These are phyloP conservation scores for Calonectria crousiana DNA, from an alignment of 2,329 filamentous ascomycete genomes.

Conservation along the genomic window DNA sequence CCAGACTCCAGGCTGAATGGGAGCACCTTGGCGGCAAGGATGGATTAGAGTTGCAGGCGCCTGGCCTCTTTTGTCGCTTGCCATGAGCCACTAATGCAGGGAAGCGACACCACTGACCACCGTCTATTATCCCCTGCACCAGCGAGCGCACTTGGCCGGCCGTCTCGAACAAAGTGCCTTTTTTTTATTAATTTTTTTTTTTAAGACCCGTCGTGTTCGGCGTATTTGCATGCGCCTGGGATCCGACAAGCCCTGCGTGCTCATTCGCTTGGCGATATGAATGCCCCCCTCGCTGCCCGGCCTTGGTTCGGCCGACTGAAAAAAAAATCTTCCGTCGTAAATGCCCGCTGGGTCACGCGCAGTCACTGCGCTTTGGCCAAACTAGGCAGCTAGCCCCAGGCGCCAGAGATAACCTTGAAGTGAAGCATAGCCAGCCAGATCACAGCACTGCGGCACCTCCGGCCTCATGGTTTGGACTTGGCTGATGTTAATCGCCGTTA, in stretches of 20 bases:
- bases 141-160: not conserved
- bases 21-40: slow-evolving; percentile 34
- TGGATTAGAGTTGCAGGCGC: slow-evolving; percentile 39
- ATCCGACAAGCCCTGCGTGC: not conserved
- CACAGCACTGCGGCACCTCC: not conserved
- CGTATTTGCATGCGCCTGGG: not conserved
- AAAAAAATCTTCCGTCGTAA: not conserved
- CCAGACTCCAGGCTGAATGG: slow-evolving; percentile 37
- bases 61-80: slow-evolving; percentile 30
- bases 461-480: not conserved
- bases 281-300: not conserved
- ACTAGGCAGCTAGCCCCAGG: not conserved
- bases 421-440: slow-evolving; percentile 17
- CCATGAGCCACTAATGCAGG: slow-evolving; percentile 38
- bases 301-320: slow-evolving; percentile 11
- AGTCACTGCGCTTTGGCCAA: not conserved
- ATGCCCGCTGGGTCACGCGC: slow-evolving; percentile 1
- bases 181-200: not conserved
- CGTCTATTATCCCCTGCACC: slow-evolving; percentile 26
- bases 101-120: slow-evolving; percentile 38
- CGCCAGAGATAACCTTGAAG: slow-evolving; percentile 21
- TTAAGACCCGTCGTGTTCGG: not conserved
- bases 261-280: not conserved
- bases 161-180: not conserved
- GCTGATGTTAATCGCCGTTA: not conserved